Evolutionary conservation across 1,284 basidiomycete species (phyloP), one percentile per base, ranked within the genome.

Genomic region (Ustilago hordei): DNA sequence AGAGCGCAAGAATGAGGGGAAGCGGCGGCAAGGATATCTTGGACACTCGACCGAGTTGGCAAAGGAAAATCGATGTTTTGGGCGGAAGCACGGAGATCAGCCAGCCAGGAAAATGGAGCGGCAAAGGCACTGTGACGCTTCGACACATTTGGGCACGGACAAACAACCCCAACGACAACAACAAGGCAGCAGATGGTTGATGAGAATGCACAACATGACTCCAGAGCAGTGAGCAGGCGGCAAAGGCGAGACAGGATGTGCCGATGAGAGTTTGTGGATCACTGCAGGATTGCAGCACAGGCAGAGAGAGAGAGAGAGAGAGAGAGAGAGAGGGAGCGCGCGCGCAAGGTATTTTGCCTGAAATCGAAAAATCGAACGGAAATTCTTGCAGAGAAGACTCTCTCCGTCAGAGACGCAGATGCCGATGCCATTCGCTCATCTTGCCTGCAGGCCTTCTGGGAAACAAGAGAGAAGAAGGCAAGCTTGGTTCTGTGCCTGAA

Each of bases 401-500:
- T 23, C 23, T 23, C 23, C 3, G 23, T 23, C 7, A 45, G 2
- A 39, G 31, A 39, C 31, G 59, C 59, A 61, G 59, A 54, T 61
- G 59, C 59, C 59, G 59, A 60, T 60, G 34, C 55, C 23, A 41
- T 60, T 36, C 59, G 36, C 47, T 53, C 36, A 60, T 60, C 59
- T 32, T 43, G 59, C 59, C 50, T 53, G 11, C 36, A 8, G 23
- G 35, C 8, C 19, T 38, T 55, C 11, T 41, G 8, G 39, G 39
- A 41, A 41, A 41, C 39, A 34, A 11, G 45, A 48, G 50, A 32
- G 34, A 9, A 53, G 13, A 34, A 35, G 23, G 23, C 23, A 41
- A 41, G 15, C 39, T 15, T 41, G 39, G 39, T 41, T 8, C 43
- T 19, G 43, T 45, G 43, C 17, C 43, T 45, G 43, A 19, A 45